Base-by-base conservation (phyloP, 306 rosid genomes). In the Carpinus viminea region DNA sequence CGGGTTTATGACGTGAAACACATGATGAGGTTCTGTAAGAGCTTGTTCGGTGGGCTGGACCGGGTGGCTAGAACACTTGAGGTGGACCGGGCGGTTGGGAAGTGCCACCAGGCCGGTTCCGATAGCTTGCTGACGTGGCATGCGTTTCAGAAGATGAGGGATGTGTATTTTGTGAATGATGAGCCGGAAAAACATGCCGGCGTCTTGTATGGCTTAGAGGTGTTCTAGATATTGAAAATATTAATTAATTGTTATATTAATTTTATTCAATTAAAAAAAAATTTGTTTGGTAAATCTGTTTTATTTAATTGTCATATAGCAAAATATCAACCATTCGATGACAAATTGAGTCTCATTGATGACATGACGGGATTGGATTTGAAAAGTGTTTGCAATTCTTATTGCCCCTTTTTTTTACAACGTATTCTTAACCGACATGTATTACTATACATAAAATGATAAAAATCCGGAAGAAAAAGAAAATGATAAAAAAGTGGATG, bases 31-130 rank as follows among this genome's bases (percentile, higher is more conserved):
- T 91, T 88, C 80, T 93, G 97, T 1, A 43, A 83, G 31, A 48
- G 84, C 7, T 76, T 93, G 6, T 87, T 84, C 7, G 97, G 94
- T 0, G 98, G 98, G 3, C 20, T 93, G 85, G 96, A 93, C 79
- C 89, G 94, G 66, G 84, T 93, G 0, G 98, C 97, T 0, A 79
- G 77, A 21, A 85, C 90, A 11, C 89, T 93, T 0, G 82, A 84
- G 1, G 91, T 93, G 74, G 83, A 83, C 70, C 88, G 97, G 88
- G 93, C 83, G 5, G 97, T 90, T 18, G 98, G 97, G 0, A 91
- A 87, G n/a, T 88, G 90, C 74, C 98, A 93, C 51, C 97, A 93
- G 69, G 98, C 97, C 78, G 97, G 93, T 18, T 93, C 97, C 0
- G 98, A 93, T 52, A 88, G 94, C 74, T 55, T 93, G 84, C 79